phyloP scores from a whole-genome alignment of 345 rosid species.

The Durio zibethinus region DNA sequence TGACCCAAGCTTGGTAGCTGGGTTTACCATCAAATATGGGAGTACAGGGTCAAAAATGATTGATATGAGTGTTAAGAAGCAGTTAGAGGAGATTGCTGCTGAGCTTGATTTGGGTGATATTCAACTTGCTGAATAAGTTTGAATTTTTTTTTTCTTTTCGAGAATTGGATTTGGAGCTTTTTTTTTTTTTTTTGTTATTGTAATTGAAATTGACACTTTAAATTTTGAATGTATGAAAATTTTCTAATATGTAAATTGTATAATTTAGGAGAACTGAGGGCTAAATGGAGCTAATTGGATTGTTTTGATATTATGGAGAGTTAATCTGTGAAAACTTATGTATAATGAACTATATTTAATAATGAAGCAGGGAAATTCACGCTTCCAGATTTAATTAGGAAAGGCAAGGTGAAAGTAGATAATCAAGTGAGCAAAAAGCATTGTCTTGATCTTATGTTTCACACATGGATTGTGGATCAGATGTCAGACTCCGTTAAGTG shows the following conservation, averaged over 20 bases:
- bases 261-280: neutral
- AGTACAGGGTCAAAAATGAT: conserved; percentile 70
- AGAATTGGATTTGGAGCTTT: neutral
- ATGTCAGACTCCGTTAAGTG: neutral
- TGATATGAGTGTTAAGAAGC: conserved; percentile 96
- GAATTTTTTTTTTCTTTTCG: neutral
- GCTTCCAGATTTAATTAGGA: neutral
- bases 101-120: conserved; percentile 80
- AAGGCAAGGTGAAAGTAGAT: neutral
- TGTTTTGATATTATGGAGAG: neutral
- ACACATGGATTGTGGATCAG: neutral
- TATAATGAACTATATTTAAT: neutral
- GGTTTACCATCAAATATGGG: conserved; percentile 86
- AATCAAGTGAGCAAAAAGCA: neutral
- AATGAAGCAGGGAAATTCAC: neutral
- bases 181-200: neutral
- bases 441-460: neutral
- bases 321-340: neutral
- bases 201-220: neutral
- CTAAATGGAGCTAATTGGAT: neutral
- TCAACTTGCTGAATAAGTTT: conserved; percentile 45
- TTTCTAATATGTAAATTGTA: neutral
- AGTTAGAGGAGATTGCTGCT: conserved; percentile 79
- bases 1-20: conserved; percentile 82
- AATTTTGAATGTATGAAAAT: conserved; percentile 1